Evolutionary conservation across 2,329 filamentous ascomycete genomes (phyloP).

Genomic region (Monosporascus sp.): DNA sequence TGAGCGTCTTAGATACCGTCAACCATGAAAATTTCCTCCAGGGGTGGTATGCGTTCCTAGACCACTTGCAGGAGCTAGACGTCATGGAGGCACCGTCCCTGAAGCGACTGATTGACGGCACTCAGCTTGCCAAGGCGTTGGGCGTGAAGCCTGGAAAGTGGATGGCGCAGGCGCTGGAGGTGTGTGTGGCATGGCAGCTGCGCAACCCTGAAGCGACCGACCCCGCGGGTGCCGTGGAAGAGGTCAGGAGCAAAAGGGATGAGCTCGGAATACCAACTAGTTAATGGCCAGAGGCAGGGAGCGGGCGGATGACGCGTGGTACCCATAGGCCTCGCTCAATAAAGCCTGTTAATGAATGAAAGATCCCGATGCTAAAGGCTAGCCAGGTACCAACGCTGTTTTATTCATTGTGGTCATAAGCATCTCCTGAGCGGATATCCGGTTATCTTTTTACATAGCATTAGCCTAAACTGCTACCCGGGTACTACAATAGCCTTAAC

Average conservation of each 20-base stretch:
- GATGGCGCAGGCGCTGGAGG: slow-evolving; percentile 74
- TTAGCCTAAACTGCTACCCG: too few relatives aligned
- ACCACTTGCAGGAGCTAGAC: slow-evolving; percentile 49
- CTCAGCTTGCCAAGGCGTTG: slow-evolving; percentile 62
- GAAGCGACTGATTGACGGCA: slow-evolving; percentile 68
- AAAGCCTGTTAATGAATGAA: not conserved
- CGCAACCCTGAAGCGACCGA: slow-evolving; percentile 66
- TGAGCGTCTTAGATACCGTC: slow-evolving; percentile 2
- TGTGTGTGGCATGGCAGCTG: slow-evolving; percentile 85
- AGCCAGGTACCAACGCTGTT: not conserved
- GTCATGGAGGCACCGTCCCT: slow-evolving; percentile 53
- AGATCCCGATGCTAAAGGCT: too few relatives aligned
- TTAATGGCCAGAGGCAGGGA: slow-evolving; percentile 3
- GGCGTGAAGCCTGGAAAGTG: slow-evolving; percentile 72
- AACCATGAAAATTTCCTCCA: slow-evolving; percentile 33
- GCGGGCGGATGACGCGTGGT: slow-evolving; percentile 5
- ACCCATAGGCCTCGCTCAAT: slow-evolving; percentile 10
- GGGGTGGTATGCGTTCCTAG: slow-evolving; percentile 51
- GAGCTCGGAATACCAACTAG: slow-evolving; percentile 44
- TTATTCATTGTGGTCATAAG: not conserved
- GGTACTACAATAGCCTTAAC: too few relatives aligned
- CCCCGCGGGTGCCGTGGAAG: slow-evolving; percentile 51
- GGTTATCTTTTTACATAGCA: too few relatives aligned
- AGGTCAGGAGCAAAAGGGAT: slow-evolving; percentile 45
- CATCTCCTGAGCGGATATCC: not conserved